Evolutionary conservation across 2,329 filamentous ascomycete genomes (phyloP).

Genomic region (Sporothrix pseudoabietina): DNA sequence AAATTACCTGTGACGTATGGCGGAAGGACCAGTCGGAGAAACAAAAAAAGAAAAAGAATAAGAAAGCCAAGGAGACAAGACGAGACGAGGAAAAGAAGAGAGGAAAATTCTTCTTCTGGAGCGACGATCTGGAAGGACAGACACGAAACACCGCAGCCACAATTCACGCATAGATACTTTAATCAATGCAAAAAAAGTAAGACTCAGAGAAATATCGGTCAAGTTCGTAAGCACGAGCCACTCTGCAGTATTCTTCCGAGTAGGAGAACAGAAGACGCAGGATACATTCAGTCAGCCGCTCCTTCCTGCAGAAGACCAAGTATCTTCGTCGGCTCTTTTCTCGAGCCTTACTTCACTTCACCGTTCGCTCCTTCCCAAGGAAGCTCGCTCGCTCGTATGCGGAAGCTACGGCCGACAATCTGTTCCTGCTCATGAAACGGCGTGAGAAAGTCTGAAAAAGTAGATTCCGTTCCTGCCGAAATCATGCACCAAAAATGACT

Average conservation of each 20-base stretch:
- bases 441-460: conserved; percentile 1
- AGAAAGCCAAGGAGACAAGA: not conserved
- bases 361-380: not conserved
- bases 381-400: not conserved
- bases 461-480: not conserved
- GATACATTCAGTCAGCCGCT: not conserved
- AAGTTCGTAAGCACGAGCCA: conserved; percentile 7
- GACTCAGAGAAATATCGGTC: not conserved
- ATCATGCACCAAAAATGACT: not conserved
- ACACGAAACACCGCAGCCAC: not conserved
- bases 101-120: not conserved
- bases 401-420: not conserved
- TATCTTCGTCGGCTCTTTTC: not conserved
- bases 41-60: not conserved
- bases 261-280: not conserved
- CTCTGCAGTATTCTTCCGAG: not conserved
- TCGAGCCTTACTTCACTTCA: not conserved
- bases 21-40: not conserved
- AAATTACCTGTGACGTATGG: conserved; percentile 14
- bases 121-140: conserved; percentile 1
- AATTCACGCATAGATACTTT: not conserved
- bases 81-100: not conserved
- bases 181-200: not conserved
- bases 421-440: conserved; percentile 1
- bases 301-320: not conserved